phyloP scores from a whole-genome alignment of 2,329 filamentous ascomycete genomes.

The Fusarium algeriense region DNA sequence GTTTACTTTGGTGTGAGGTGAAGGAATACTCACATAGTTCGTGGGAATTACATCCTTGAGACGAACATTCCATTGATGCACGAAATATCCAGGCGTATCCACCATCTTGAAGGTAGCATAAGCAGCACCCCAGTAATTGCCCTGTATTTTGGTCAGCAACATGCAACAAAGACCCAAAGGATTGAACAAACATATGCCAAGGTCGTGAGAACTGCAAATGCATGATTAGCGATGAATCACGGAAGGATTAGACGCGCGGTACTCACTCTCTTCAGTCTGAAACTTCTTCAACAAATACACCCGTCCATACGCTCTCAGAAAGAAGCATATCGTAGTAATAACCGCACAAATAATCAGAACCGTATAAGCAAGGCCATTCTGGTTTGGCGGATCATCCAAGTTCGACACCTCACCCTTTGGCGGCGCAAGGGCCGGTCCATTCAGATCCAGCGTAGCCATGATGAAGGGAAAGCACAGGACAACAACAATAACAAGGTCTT shows the following conservation, averaged over 20 bases:
- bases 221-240: background rate
- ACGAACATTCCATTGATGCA: conserved; percentile 52
- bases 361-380: background rate
- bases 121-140: conserved; percentile 36
- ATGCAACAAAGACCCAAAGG: fast-evolving
- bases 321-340: background rate
- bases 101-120: conserved; percentile 45
- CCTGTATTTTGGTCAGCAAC: background rate
- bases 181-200: background rate
- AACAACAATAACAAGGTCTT: background rate
- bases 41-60: conserved; percentile 46
- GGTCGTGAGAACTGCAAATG: conserved; percentile 3
- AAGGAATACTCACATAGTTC: conserved; percentile 12
- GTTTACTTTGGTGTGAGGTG: background rate
- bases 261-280: conserved; percentile 9
- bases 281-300: background rate
- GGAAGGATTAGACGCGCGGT: background rate
- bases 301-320: background rate
- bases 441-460: conserved; percentile 1
- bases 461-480: background rate
- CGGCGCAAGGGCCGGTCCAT: conserved; percentile 4
- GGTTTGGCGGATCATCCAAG: background rate
- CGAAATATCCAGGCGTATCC: conserved; percentile 51
- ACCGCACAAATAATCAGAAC: background rate
- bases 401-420: background rate